These are phyloP conservation scores for Ceratocystis ficicola DNA, from an alignment of 2,329 filamentous ascomycete genomes.

Conservation along the genomic window DNA sequence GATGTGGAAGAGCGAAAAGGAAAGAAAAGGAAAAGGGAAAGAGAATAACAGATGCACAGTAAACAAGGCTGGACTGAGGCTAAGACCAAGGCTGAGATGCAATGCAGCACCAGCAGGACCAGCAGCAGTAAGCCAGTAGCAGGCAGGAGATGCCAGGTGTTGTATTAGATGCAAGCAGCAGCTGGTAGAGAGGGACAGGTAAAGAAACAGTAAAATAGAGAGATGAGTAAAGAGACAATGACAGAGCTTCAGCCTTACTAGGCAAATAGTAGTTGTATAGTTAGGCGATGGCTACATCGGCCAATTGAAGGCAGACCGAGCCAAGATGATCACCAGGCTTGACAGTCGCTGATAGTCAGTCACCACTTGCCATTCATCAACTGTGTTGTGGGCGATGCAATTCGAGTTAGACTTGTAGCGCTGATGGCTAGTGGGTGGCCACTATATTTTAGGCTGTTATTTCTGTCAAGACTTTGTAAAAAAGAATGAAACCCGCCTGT, in stretches of 20 bases:
- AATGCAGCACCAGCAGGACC: background rate
- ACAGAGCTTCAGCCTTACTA: background rate
- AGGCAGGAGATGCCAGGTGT: slow-evolving; percentile 2
- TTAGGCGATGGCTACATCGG: no score
- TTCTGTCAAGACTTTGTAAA: no score
- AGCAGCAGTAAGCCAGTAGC: background rate
- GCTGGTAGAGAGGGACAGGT: background rate
- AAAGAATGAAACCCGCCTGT: no score
- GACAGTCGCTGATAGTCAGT: no score
- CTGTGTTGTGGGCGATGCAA: no score
- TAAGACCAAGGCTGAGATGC: slow-evolving; percentile 1
- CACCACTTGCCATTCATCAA: no score
- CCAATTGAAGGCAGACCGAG: no score
- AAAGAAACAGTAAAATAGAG: background rate
- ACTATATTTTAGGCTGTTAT: no score
- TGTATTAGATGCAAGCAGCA: background rate
- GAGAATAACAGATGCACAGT: background rate
- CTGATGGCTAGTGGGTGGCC: no score
- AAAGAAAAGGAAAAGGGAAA: background rate
- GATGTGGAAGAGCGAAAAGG: slow-evolving; percentile 1
- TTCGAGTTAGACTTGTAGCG: no score
- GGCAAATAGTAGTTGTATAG: background rate
- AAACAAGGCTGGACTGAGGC: background rate
- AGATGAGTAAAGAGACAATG: background rate
- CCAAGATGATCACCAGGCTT: no score